These are phyloP conservation scores for Aspergillus sp. DNA, from an alignment of 2,329 filamentous ascomycete genomes.

Conservation along the genomic window DNA sequence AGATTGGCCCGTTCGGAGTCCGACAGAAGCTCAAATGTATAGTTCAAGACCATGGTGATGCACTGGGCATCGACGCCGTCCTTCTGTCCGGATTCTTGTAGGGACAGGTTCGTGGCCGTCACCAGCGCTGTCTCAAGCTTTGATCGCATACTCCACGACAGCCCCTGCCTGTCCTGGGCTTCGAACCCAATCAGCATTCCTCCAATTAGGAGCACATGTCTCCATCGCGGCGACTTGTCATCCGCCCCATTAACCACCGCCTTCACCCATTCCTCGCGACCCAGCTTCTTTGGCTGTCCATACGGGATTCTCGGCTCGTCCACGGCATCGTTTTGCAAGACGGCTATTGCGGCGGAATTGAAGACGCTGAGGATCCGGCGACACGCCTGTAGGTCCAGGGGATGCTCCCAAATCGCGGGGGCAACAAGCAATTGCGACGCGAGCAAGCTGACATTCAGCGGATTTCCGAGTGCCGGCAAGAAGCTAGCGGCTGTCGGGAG, in stretches of 20 bases:
- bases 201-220: slow-evolving; percentile 70
- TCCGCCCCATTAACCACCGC: slow-evolving; percentile 52
- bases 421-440: slow-evolving; percentile 51
- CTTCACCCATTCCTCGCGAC: slow-evolving; percentile 49
- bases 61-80: slow-evolving; percentile 42
- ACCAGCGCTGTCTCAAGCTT: slow-evolving; percentile 66
- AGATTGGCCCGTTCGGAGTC: slow-evolving; percentile 50
- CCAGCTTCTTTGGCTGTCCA: slow-evolving; percentile 41
- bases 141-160: slow-evolving; percentile 54
- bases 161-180: slow-evolving; percentile 50
- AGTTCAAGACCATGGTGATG: slow-evolving; percentile 64
- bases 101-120: slow-evolving; percentile 64
- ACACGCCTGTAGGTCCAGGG: slow-evolving; percentile 46
- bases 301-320: slow-evolving; percentile 27
- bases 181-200: slow-evolving; percentile 72
- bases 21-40: slow-evolving; percentile 63
- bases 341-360: slow-evolving; percentile 49
- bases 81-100: slow-evolving; percentile 47
- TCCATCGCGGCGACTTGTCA: slow-evolving; percentile 61
- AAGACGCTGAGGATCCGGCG: slow-evolving; percentile 52
- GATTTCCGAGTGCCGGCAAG: slow-evolving; percentile 46
- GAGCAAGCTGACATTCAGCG: slow-evolving; percentile 51
- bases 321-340: slow-evolving; percentile 39
- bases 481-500: slow-evolving; percentile 44
- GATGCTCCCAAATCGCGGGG: slow-evolving; percentile 49